A percentile compares a stretch with the other conserved stretches of the same genome.
Conservation (phyloP, 225 moss, liverwort and hornwort species). For the Anthoceros angustus region DNA sequence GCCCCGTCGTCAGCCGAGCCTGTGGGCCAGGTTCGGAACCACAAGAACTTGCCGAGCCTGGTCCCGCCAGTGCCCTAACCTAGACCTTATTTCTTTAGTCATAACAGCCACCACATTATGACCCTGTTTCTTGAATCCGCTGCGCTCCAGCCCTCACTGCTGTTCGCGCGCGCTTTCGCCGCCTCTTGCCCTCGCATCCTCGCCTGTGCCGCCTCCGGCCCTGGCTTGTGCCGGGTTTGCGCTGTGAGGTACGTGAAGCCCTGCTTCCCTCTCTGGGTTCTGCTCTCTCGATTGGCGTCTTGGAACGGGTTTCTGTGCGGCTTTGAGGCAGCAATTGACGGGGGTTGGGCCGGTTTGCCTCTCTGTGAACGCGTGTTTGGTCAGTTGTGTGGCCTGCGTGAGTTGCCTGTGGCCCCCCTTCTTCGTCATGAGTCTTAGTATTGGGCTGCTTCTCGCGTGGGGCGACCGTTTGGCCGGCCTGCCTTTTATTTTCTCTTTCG, state of each 20-base stretch:
- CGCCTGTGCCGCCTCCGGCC: neutral
- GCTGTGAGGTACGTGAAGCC: neutral
- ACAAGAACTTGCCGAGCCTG: neutral
- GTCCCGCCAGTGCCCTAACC: neutral
- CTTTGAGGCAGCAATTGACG: too few relatives aligned
- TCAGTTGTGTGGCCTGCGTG: too few relatives aligned
- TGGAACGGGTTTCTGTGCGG: too few relatives aligned
- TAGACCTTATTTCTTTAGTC: neutral
- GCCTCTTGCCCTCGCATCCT: neutral
- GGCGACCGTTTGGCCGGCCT: too few relatives aligned
- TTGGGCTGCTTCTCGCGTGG: too few relatives aligned
- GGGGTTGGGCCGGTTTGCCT: too few relatives aligned
- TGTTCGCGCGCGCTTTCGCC: neutral
- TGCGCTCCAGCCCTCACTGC: neutral
- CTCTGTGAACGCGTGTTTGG: too few relatives aligned
- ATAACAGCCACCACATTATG: neutral
- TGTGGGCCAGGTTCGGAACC: neutral
- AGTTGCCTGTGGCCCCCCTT: too few relatives aligned
- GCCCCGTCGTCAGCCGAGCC: neutral
- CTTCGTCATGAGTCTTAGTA: too few relatives aligned
- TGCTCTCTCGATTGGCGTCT: too few relatives aligned
- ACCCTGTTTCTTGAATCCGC: neutral
- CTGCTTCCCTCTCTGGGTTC: too few relatives aligned
- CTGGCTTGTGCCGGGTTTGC: neutral
- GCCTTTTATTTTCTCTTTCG: too few relatives aligned